phyloP scores from a whole-genome alignment of 1,284 basidiomycete species.

The Vanrija humicola region DNA sequence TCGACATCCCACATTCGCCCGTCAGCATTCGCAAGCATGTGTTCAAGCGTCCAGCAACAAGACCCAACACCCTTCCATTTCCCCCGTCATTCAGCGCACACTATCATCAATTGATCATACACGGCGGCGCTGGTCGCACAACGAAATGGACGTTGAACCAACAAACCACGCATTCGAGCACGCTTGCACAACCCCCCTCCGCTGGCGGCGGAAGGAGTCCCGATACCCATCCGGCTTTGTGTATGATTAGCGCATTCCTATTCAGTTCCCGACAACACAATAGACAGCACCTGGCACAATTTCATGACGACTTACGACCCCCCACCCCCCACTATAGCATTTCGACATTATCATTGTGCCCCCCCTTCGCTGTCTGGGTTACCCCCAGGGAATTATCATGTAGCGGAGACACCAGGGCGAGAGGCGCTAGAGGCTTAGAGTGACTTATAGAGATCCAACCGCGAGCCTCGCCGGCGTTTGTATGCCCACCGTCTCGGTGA shows the following conservation, averaged over 20 bases:
- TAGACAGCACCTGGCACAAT: too few relatives aligned
- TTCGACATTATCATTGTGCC: conserved; percentile 15
- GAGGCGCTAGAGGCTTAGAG: conserved; percentile 23
- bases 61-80: conserved; percentile 7
- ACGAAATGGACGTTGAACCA: conserved; percentile 20
- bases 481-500: conserved; percentile 9
- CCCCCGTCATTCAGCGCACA: conserved; percentile 10
- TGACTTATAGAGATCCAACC: conserved; percentile 9
- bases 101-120: conserved; percentile 9
- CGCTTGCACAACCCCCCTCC: conserved; percentile 12
- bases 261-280: conserved; percentile 14
- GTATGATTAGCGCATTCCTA: conserved; percentile 21
- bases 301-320: not conserved
- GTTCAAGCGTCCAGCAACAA: conserved; percentile 7
- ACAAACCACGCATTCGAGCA: conserved; percentile 8
- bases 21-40: conserved; percentile 22
- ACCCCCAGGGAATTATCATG: conserved; percentile 5
- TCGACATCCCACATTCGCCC: conserved; percentile 6
- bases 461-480: conserved; percentile 20
- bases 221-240: conserved; percentile 11
- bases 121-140: conserved; percentile 20
- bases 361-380: conserved; percentile 19
- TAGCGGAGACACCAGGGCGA: conserved; percentile 12
- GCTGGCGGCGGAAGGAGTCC: conserved; percentile 12
- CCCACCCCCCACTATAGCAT: not conserved